These are phyloP conservation scores for Tritrichomonas musculus DNA, from an alignment of 208 protist species.

Conservation along the genomic window DNA sequence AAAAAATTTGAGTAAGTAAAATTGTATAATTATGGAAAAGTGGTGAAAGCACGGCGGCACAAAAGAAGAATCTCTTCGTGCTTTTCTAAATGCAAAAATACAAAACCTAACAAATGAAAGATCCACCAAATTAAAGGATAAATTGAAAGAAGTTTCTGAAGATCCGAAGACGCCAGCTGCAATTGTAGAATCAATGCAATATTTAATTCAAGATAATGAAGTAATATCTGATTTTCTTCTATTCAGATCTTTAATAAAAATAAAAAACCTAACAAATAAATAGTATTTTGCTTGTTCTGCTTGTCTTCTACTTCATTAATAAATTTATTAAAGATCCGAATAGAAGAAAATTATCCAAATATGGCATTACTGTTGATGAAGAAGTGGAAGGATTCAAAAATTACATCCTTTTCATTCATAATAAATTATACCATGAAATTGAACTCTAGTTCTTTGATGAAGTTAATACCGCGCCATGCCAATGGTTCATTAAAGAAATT, in stretches of 20 bases:
- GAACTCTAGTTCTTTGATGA: background rate
- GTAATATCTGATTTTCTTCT: too few species aligned
- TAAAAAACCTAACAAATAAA: too few species aligned
- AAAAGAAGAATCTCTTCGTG: background rate
- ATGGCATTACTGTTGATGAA: background rate
- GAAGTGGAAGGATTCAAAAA: background rate
- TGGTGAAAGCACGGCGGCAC: background rate
- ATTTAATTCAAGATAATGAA: too few species aligned
- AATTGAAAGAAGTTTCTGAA: too few species aligned
- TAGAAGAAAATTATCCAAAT: background rate
- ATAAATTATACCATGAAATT: background rate
- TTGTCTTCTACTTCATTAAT: too few species aligned
- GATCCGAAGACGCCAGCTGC: background rate
- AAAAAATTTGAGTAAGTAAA: too few species aligned
- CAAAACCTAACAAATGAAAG: background rate
- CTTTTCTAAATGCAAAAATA: background rate
- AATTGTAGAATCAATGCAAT: background rate
- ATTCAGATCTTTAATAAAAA: background rate
- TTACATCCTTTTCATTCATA: background rate
- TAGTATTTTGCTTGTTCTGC: too few species aligned
- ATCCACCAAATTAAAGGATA: too few species aligned
- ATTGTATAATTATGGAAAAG: too few species aligned
- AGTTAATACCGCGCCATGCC: background rate
- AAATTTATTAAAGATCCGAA: background rate
- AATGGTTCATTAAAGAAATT: background rate